A percentile compares a stretch with the other conserved stretches of the same genome.
These are phyloP conservation scores for Linum trigynum DNA, from an alignment of 345 rosid species.

Conservation along the genomic window DNA sequence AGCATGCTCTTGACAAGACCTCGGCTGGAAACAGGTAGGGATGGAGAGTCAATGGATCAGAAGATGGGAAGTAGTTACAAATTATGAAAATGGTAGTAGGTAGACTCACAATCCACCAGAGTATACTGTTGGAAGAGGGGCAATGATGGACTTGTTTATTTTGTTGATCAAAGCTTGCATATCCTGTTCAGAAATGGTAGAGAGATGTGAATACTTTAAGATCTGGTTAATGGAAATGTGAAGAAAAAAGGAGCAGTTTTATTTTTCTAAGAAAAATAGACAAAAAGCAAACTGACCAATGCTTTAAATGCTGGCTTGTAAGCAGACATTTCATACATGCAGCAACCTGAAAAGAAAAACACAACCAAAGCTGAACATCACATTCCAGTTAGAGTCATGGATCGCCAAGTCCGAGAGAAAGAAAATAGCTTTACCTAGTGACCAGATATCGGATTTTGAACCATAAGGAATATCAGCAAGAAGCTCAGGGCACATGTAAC, in stretches of 20 bases:
- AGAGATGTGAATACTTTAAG: background rate
- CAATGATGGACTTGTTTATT: background rate
- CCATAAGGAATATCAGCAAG: constrained; percentile 8
- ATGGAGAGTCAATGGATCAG: background rate
- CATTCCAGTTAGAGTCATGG: background rate
- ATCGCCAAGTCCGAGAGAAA: background rate
- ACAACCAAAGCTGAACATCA: background rate
- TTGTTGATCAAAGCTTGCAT: constrained; percentile 5
- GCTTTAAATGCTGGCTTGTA: constrained; percentile 4
- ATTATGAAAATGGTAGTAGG: background rate
- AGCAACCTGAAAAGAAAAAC: background rate
- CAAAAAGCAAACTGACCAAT: background rate
- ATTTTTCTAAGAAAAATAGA: background rate
- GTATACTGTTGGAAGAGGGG: constrained; percentile 4
- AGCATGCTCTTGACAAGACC: constrained; percentile 7
- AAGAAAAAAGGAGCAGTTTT: too few species aligned
- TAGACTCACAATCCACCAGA: background rate
- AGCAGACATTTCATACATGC: constrained; percentile 7
- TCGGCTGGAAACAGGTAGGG: background rate
- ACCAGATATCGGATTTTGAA: constrained; percentile 8
- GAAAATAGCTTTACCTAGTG: background rate
- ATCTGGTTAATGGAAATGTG: background rate
- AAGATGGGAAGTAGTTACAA: background rate
- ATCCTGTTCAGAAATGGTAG: background rate
- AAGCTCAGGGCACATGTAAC: constrained; percentile 12